phyloP scores from a whole-genome alignment of 73 alveolate species.

The Breviolum minutum region DNA sequence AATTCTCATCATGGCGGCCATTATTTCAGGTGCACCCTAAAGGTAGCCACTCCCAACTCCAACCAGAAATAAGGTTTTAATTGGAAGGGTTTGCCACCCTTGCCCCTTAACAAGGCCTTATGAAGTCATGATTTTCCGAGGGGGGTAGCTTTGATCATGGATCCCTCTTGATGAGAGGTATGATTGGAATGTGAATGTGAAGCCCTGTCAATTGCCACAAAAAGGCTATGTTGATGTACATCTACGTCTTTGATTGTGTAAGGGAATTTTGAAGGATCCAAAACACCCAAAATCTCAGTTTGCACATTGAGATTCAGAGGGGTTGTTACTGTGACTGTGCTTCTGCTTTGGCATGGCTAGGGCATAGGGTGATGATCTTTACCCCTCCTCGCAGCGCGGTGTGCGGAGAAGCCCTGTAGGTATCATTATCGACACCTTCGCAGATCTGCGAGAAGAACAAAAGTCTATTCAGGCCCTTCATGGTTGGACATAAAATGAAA shows the following conservation, averaged over 20 bases:
- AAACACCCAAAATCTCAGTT: background rate
- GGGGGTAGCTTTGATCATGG: no score
- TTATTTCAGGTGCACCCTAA: background rate
- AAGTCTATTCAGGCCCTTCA: slow-evolving; percentile 39
- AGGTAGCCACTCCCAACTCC: no score
- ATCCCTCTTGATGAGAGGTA: no score
- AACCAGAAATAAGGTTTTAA: no score
- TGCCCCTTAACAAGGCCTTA: no score
- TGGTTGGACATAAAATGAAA: background rate
- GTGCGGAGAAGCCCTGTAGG: slow-evolving; percentile 12
- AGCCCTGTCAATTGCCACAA: no score
- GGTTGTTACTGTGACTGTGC: background rate
- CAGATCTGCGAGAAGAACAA: slow-evolving; percentile 51
- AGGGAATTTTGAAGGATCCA: no score
- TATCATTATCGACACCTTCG: slow-evolving; percentile 82
- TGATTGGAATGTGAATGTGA: no score
- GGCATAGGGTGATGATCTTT: slow-evolving; percentile 23
- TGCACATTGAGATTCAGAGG: background rate
- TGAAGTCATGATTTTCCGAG: no score
- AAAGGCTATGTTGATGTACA: no score
- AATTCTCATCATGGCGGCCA: slow-evolving; percentile 88
- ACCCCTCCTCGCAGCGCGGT: background rate
- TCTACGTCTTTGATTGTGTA: no score
- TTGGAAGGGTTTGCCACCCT: no score
- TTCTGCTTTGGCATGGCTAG: background rate